A percentile compares a stretch with the other conserved stretches of the same genome.
phyloP scores from a whole-genome alignment of 2,329 filamentous ascomycete genomes.

The Fonsecaea nubica region DNA sequence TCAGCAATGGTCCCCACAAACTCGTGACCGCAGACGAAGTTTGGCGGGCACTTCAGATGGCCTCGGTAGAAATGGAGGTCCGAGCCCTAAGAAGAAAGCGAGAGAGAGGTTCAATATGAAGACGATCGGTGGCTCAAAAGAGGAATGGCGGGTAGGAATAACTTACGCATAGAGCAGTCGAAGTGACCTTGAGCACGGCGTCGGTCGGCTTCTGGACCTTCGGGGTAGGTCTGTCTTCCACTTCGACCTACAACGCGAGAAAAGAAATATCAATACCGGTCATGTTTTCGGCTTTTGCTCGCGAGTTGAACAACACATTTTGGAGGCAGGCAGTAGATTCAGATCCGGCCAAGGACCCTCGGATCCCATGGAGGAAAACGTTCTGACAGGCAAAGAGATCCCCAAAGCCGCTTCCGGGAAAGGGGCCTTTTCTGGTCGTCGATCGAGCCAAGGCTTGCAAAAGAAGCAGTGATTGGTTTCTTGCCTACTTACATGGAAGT shows the following conservation, averaged over 20 bases:
- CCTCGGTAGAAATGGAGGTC: slow-evolving; percentile 65
- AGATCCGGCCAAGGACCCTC: too few species aligned
- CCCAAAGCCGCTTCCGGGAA: too few species aligned
- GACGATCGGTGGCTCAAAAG: not conserved
- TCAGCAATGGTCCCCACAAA: slow-evolving; percentile 59
- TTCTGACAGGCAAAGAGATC: not conserved
- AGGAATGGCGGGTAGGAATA: not conserved
- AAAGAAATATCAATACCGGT: not conserved
- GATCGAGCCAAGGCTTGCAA: not conserved
- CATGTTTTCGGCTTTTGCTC: not conserved
- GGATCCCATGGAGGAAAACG: not conserved
- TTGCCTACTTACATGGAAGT: slow-evolving; percentile 33
- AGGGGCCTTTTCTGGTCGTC: not conserved
- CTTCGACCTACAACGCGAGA: slow-evolving; percentile 41
- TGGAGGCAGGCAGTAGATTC: not conserved
- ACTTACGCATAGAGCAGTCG: slow-evolving; percentile 39
- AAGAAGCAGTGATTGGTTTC: not conserved
- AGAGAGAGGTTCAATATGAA: slow-evolving; percentile 39
- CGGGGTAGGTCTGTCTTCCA: slow-evolving; percentile 55
- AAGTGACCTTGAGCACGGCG: slow-evolving; percentile 53
- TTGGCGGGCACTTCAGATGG: slow-evolving; percentile 56
- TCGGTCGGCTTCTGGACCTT: slow-evolving; percentile 54
- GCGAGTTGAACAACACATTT: not conserved
- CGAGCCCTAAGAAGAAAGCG: slow-evolving; percentile 60
- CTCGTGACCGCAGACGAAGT: slow-evolving; percentile 62